phyloP scores from a whole-genome alignment of 192 early-diverging fungal genomes.

The Ambispora gerdemannii region DNA sequence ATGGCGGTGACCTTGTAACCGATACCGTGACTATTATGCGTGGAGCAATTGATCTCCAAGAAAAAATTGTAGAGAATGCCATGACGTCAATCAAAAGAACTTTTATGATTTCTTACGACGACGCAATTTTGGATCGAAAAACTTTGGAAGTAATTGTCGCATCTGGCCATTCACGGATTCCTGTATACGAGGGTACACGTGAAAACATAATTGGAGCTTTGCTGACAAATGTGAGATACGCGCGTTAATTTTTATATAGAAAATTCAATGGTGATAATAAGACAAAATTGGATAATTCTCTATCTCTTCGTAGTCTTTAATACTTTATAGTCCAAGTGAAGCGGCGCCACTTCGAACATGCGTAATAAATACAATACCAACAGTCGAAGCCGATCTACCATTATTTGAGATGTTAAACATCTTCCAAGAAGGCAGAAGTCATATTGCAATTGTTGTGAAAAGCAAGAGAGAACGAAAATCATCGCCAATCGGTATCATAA shows the following conservation, averaged over 20 bases:
- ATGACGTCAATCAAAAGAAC: conserved; percentile 60
- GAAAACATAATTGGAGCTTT: conserved; percentile 33
- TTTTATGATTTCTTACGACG: conserved; percentile 28
- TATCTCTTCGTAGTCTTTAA: conserved; percentile 50
- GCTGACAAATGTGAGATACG: conserved; percentile 29
- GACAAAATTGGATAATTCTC: too few relatives aligned
- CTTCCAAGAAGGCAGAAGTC: conserved; percentile 76
- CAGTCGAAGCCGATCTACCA: conserved; percentile 33
- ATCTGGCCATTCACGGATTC: conserved; percentile 64
- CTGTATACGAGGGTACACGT: conserved; percentile 49
- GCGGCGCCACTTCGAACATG: conserved; percentile 45
- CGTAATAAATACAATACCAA: conserved; percentile 40
- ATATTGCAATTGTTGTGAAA: conserved; percentile 62
- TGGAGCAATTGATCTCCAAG: conserved; percentile 63
- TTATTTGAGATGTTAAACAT: conserved; percentile 70
- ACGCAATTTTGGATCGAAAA: conserved; percentile 48
- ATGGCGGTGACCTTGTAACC: conserved; percentile 54
- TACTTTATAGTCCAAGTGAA: conserved; percentile 61
- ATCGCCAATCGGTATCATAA: conserved; percentile 62
- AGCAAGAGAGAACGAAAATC: conserved; percentile 15
- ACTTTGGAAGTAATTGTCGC: conserved; percentile 55
- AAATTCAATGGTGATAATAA: too few relatives aligned
- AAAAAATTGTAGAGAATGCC: conserved; percentile 54
- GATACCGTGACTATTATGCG: conserved; percentile 70
- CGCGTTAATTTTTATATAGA: too few relatives aligned